Evolutionary conservation across 306 rosid species (phyloP).

Genomic region (Fragaria ananassa): DNA sequence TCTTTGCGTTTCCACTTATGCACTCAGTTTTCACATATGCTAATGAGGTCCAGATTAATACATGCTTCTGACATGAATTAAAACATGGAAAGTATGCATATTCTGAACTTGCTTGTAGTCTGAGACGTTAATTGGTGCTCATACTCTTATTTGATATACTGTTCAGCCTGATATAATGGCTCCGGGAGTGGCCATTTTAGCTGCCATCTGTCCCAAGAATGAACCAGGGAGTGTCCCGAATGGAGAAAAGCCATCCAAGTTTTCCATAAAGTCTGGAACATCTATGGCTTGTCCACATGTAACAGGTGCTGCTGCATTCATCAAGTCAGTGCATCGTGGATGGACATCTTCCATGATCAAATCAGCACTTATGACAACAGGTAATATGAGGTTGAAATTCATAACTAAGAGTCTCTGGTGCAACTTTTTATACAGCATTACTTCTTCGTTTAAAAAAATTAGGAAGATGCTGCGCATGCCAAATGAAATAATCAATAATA

Average conservation of each 20-base stretch:
- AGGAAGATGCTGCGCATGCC: not conserved
- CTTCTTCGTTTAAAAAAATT: not conserved
- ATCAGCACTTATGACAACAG: slow-evolving; percentile 97
- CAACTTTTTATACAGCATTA: not conserved
- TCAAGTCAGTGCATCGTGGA: slow-evolving; percentile 50
- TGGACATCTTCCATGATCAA: slow-evolving; percentile 89
- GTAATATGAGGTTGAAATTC: slow-evolving; percentile 24
- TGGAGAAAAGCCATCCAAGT: slow-evolving; percentile 57
- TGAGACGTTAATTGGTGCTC: not conserved
- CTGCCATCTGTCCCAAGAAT: slow-evolving; percentile 53
- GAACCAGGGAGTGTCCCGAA: slow-evolving; percentile 57
- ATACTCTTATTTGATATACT: not conserved
- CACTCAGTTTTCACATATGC: not conserved
- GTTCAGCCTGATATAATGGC: slow-evolving; percentile 91
- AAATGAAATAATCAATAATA: not conserved
- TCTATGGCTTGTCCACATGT: slow-evolving; percentile 99
- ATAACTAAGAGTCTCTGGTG: not conserved
- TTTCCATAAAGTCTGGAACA: slow-evolving; percentile 71
- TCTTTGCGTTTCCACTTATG: not conserved
- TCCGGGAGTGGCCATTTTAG: slow-evolving; percentile 83
- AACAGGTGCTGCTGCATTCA: slow-evolving; percentile 81
- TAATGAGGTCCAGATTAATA: not conserved
- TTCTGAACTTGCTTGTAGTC: not conserved
- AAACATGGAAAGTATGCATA: not conserved
- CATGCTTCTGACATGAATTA: not conserved